Base-by-base conservation (phyloP, 2,329 filamentous ascomycete species). In the Penicillium sp. region DNA sequence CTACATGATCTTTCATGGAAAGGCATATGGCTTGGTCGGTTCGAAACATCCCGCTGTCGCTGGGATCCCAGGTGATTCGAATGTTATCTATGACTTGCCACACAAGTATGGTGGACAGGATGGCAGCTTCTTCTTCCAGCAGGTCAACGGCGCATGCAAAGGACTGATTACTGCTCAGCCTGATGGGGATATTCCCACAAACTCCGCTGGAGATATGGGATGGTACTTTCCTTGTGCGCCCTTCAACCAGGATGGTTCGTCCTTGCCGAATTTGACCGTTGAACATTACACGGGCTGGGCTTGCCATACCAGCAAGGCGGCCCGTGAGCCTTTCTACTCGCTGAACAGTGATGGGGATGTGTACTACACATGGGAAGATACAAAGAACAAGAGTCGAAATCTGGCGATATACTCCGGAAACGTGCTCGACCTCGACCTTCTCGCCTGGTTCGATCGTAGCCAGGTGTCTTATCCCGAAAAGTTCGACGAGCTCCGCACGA, bases 131-230 rank as follows among this genome's bases (percentile, higher is more conserved):
- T 78, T 99, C 69, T 99, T 99, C 77, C 94, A 99, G 72, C 96
- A 97, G 64, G 94, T 99, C 73, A 99, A 99, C 66, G 95, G 94
- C 46, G 89, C 89, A 60, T 99, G 94, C 82, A 99, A 97, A 77
- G 89, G 83, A 10, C 76, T 97, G 55, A 96, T 99, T 70, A 96
- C 85, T 2, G 64, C 64, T 1, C 75, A 81, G 8, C 84, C 88
- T 1, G 71, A 82, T 1, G 80, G 80, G 0, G 88, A 91, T 65
- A 86, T 99, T 9, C 91, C 92, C 1, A 89, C 88, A 6, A 87
- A 96, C 70, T 76, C 74, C 26, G 77, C 87, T 50, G 85, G 84
- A 7, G 86, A 96, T 55, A 77, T 99, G 59, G 94, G 88, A 2
- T 99, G 94, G 93, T 99, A 99, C 72, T 97, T 97, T 71, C 94